A percentile compares a stretch with the other conserved stretches of the same genome.
phyloP scores from a whole-genome alignment of 352 stramenopile species.

The Pythium rishiriense region DNA sequence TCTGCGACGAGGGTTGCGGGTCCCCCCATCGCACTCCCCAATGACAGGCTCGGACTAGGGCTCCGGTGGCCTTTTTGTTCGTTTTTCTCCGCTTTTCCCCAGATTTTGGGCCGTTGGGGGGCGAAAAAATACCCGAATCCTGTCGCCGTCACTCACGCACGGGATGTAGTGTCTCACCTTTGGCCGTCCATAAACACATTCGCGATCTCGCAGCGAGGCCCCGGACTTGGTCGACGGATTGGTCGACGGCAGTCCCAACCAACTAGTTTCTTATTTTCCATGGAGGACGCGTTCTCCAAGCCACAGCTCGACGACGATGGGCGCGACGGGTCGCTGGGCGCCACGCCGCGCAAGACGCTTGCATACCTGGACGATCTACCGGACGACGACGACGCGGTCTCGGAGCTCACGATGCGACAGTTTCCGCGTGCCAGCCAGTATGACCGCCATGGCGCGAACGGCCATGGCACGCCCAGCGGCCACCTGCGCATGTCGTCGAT shows the following conservation, averaged over 20 bases:
- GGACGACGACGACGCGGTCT: slow-evolving; percentile 15
- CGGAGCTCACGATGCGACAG: slow-evolving; percentile 13
- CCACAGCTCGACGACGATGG: neutral
- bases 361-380: slow-evolving; percentile 1
- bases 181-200: too few species aligned
- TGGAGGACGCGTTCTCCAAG: neutral
- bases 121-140: neutral
- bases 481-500: slow-evolving; percentile 39
- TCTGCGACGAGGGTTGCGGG: slow-evolving; percentile 13
- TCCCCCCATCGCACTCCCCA: slow-evolving; percentile 6
- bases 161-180: slow-evolving; percentile 2
- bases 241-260: too few species aligned
- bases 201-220: neutral
- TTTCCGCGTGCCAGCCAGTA: slow-evolving; percentile 17
- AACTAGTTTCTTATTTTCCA: too few species aligned
- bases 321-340: neutral
- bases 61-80: neutral
- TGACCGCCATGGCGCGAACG: slow-evolving; percentile 7
- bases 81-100: neutral
- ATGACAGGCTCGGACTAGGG: slow-evolving; percentile 6
- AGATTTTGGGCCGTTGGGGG: too few species aligned
- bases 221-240: too few species aligned
- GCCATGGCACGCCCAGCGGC: too few species aligned
- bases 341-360: neutral
- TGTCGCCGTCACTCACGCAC: slow-evolving; percentile 1